Evolutionary conservation across 1,139 yeast genomes (phyloP), one percentile per base, ranked within the genome.

Genomic region (Blastobotrys ciferrii): DNA sequence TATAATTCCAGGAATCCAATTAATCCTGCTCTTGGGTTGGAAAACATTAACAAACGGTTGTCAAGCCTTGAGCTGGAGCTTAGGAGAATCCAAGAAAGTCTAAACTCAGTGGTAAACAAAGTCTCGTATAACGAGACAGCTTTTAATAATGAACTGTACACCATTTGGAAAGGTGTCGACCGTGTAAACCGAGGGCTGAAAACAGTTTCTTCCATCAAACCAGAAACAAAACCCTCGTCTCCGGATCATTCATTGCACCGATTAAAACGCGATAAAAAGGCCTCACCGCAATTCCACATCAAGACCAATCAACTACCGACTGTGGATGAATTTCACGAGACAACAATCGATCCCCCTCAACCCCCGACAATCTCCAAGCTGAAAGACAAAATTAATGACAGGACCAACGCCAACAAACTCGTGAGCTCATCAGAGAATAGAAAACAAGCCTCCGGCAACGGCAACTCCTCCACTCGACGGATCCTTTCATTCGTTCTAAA

Each of bases 131-230:
- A 50, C 18, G 58, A 55, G 19, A 13, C 51, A 11, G 35, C 33
- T 5, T 31, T 49, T 5, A 47, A 55, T 20, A 32, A 49, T 13
- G 58, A 55, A 28, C 28, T 55, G 25, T 46, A 43, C 35, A 38
- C 58, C 3, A 45, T 55, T 4, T 53, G 54, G 56, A 47, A 49
- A 18, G 54, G 50, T 14, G 45, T 54, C 25, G 58, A 55, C 32
- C 18, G 47, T 28, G 41, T 52, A n/a, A 43, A 32, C 32, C 48
- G 42, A 23, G 46, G 37, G 4, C 13, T 52, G 20, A 36, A 19
- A n/a, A 23, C 28, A 28, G 11, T 11, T 14, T 36, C 28, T 19
- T 19, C 14, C 47, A 45, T 23, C 28, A 18, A 7, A 23, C 28
- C 40, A 36, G 25, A 19, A 19, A 19, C 28, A 14, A 17, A 13